Evolutionary conservation across 2,329 filamentous ascomycete species (phyloP).

Genomic region (Pyrenophora seminiperda): DNA sequence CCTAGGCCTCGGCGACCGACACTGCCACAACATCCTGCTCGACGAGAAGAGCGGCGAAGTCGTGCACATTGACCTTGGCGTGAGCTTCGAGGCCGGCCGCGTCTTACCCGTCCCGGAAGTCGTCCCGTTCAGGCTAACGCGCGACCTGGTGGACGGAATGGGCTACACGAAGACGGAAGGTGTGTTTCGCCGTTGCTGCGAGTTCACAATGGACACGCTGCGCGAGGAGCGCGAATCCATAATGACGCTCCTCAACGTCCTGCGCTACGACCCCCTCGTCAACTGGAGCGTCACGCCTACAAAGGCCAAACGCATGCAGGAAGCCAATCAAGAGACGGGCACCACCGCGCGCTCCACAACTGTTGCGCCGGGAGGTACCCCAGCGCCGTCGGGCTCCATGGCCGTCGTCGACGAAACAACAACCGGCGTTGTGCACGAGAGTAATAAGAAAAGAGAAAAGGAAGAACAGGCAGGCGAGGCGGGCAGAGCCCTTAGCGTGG

Average conservation of each 20-base stretch:
- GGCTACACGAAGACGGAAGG: constrained; percentile 93
- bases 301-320: constrained; percentile 69
- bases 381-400: constrained; percentile 31
- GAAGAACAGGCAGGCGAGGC: constrained; percentile 75
- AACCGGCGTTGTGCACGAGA: constrained; percentile 31
- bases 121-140: constrained; percentile 91
- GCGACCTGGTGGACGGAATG: constrained; percentile 97
- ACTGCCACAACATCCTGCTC: constrained; percentile 95
- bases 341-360: constrained; percentile 41
- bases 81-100: constrained; percentile 95
- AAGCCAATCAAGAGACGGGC: constrained; percentile 60
- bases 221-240: constrained; percentile 96
- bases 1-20: constrained; percentile 88
- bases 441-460: constrained; percentile 51
- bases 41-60: constrained; percentile 90
- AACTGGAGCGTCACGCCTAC: constrained; percentile 87
- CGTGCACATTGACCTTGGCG: constrained; percentile 94
- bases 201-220: constrained; percentile 93
- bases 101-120: constrained; percentile 95
- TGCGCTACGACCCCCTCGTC: constrained; percentile 97
- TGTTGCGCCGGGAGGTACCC: constrained; percentile 36
- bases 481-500: constrained; percentile 86
- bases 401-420: constrained; percentile 31
- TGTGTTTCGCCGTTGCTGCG: constrained; percentile 95
- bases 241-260: constrained; percentile 96